These are phyloP conservation scores for Pseudonectria foliicola DNA, from an alignment of 2,329 filamentous ascomycete species.

Conservation along the genomic window DNA sequence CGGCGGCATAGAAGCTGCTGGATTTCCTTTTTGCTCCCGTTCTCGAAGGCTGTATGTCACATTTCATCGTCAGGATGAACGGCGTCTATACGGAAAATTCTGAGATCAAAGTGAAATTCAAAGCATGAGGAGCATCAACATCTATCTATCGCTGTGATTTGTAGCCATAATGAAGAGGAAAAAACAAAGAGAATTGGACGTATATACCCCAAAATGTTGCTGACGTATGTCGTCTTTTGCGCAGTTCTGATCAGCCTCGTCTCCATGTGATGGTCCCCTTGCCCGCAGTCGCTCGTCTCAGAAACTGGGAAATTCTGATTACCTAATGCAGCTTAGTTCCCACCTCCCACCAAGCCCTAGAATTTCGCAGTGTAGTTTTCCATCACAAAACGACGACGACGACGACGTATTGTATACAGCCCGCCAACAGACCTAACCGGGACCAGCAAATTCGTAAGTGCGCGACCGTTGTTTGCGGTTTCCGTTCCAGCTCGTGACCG, in stretches of 20 bases:
- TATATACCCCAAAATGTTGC: slow-evolving; percentile 16
- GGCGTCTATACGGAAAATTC: slow-evolving; percentile 60
- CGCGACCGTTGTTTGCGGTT: slow-evolving; percentile 10
- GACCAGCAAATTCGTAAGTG: slow-evolving; percentile 32
- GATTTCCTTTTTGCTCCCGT: slow-evolving; percentile 50
- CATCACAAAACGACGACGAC: slow-evolving; percentile 32
- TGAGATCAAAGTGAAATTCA: slow-evolving; percentile 37
- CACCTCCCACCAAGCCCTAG: slow-evolving; percentile 38
- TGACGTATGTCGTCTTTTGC: slow-evolving; percentile 4
- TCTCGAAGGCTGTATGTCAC: slow-evolving; percentile 60
- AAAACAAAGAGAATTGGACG: slow-evolving; percentile 3
- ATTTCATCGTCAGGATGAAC: slow-evolving; percentile 51
- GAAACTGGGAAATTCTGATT: slow-evolving; percentile 23
- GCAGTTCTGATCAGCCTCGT: neutral
- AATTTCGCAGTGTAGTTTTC: slow-evolving; percentile 33
- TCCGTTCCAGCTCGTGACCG: slow-evolving; percentile 5
- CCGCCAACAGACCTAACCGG: slow-evolving; percentile 25
- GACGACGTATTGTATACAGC: slow-evolving; percentile 25
- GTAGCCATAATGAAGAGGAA: slow-evolving; percentile 23
- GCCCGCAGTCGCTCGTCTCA: too few species aligned
- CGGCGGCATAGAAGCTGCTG: slow-evolving; percentile 46
- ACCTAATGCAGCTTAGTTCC: slow-evolving; percentile 34
- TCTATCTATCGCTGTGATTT: slow-evolving; percentile 26
- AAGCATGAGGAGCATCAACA: slow-evolving; percentile 24
- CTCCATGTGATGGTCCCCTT: too few species aligned